A percentile compares a stretch with the other conserved stretches of the same genome.
Conservation (phyloP, 805 yeast genomes). For the Lachancea sp. region DNA sequence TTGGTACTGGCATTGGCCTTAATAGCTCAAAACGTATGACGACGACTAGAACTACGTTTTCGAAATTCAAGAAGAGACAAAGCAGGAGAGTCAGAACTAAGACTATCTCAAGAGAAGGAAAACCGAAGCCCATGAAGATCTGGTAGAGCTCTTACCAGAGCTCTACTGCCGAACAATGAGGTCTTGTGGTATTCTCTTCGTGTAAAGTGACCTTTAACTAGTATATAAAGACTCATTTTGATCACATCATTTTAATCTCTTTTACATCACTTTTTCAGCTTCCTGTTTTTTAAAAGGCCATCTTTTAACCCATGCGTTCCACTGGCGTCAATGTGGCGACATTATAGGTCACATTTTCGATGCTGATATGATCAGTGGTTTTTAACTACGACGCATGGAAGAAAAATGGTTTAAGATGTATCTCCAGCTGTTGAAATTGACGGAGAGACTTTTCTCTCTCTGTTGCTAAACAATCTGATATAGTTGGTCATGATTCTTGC, state of each 20-base stretch:
- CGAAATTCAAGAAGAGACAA: too few species aligned
- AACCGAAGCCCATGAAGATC: too few species aligned
- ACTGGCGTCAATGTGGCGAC: slow-evolving; percentile 28
- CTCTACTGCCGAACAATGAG: too few species aligned
- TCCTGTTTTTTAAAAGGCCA: neutral
- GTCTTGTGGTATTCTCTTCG: too few species aligned
- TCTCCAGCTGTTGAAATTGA: slow-evolving; percentile 34
- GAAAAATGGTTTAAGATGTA: slow-evolving; percentile 29
- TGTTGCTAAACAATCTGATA: slow-evolving; percentile 23
- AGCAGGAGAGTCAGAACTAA: too few species aligned
- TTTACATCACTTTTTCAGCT: neutral
- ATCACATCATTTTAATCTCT: neutral
- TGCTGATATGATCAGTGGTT: slow-evolving; percentile 15
- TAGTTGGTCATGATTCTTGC: slow-evolving; percentile 35
- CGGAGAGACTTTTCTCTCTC: slow-evolving; percentile 31
- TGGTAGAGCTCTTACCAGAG: too few species aligned
- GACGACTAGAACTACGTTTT: too few species aligned
- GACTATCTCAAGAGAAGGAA: too few species aligned
- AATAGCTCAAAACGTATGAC: too few species aligned
- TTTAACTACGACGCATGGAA: slow-evolving; percentile 21
- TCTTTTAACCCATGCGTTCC: slow-evolving; percentile 22
- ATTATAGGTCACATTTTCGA: slow-evolving; percentile 20
- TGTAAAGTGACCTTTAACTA: neutral
- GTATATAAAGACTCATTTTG: neutral
- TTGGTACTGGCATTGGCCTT: too few species aligned